These are phyloP conservation scores for Iris pallida DNA, from an alignment of 116 monocot species.

Conservation along the genomic window DNA sequence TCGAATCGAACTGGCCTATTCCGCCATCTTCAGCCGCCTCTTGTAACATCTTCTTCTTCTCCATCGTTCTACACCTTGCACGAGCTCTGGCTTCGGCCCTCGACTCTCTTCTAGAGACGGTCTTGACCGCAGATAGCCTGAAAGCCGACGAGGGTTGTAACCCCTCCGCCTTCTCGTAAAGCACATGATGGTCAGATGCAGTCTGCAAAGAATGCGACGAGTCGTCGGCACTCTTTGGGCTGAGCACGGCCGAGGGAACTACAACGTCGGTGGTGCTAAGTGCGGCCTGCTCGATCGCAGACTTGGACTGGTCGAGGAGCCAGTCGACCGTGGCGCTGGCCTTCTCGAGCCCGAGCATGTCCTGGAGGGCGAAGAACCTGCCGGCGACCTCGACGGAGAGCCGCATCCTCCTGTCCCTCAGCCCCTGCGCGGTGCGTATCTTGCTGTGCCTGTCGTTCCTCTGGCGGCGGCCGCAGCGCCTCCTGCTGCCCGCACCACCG, in stretches of 20 bases:
- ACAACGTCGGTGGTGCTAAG: not conserved
- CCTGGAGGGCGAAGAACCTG: slow-evolving; percentile 50
- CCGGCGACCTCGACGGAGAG: slow-evolving; percentile 48
- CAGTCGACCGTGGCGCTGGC: slow-evolving; percentile 54
- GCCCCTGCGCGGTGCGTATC: slow-evolving; percentile 42
- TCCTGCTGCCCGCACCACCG: not conserved
- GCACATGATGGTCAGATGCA: too few species aligned
- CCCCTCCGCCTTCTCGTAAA: too few species aligned
- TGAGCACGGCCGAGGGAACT: too few species aligned
- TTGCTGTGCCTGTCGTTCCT: slow-evolving; percentile 55
- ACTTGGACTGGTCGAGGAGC: slow-evolving; percentile 39
- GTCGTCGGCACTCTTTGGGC: too few species aligned
- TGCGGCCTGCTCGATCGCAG: slow-evolving; percentile 27
- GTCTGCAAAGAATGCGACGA: too few species aligned
- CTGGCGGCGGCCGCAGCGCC: not conserved
- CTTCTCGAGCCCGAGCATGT: slow-evolving; percentile 53
- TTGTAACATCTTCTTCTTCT: slow-evolving; percentile 25
- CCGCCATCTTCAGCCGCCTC: not conserved
- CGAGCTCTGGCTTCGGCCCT: slow-evolving; percentile 44
- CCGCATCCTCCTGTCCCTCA: slow-evolving; percentile 47
- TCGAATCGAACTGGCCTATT: not conserved
- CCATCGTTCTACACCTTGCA: slow-evolving; percentile 54
- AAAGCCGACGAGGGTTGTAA: too few species aligned
- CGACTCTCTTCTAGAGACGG: slow-evolving; percentile 18
- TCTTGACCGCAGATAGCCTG: too few species aligned